A percentile compares a stretch with the other conserved stretches of the same genome.
Conservation (phyloP, 2,329 filamentous ascomycete species). For the Aspergillus ibericus region DNA sequence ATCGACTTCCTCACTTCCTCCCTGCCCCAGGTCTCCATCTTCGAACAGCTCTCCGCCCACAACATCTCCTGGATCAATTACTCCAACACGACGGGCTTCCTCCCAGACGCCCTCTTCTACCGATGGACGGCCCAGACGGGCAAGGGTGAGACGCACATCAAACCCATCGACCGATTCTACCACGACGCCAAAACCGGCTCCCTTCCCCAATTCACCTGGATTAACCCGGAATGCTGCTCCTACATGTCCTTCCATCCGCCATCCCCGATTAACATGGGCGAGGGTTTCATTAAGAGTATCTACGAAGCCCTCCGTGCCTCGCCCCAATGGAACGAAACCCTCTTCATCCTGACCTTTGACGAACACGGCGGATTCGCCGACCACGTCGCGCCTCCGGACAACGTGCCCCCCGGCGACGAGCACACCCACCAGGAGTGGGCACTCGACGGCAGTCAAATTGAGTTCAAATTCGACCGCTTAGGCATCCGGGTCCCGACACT, state of each 20-base stretch:
- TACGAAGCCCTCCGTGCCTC: slow-evolving; percentile 47
- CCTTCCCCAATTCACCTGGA: slow-evolving; percentile 49
- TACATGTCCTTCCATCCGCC: slow-evolving; percentile 52
- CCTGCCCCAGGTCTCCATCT: slow-evolving; percentile 42
- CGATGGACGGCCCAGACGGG: slow-evolving; percentile 42
- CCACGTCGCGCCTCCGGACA: slow-evolving; percentile 46
- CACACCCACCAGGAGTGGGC: slow-evolving; percentile 36
- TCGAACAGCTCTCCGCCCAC: slow-evolving; percentile 43
- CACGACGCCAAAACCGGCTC: slow-evolving; percentile 46
- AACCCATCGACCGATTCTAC: slow-evolving; percentile 46
- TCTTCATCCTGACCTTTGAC: slow-evolving; percentile 51
- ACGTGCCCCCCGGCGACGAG: slow-evolving; percentile 41
- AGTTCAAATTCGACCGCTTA: slow-evolving; percentile 44
- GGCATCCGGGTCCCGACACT: slow-evolving; percentile 48
- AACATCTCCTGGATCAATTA: slow-evolving; percentile 51
- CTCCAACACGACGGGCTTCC: slow-evolving; percentile 45
- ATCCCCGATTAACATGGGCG: slow-evolving; percentile 46
- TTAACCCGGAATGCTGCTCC: slow-evolving; percentile 54
- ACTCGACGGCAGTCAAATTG: slow-evolving; percentile 36
- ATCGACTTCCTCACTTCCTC: slow-evolving; percentile 33
- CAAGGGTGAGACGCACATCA: slow-evolving; percentile 35
- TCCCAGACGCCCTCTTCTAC: slow-evolving; percentile 48
- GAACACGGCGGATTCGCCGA: slow-evolving; percentile 52
- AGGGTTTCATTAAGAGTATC: slow-evolving; percentile 48
- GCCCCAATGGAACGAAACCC: slow-evolving; percentile 50